Percentiles rank a stretch among this genome's conserved stretches.
These are phyloP conservation scores for Russula lepida DNA, from an alignment of 768 basidiomycete species.

Conservation along the genomic window DNA sequence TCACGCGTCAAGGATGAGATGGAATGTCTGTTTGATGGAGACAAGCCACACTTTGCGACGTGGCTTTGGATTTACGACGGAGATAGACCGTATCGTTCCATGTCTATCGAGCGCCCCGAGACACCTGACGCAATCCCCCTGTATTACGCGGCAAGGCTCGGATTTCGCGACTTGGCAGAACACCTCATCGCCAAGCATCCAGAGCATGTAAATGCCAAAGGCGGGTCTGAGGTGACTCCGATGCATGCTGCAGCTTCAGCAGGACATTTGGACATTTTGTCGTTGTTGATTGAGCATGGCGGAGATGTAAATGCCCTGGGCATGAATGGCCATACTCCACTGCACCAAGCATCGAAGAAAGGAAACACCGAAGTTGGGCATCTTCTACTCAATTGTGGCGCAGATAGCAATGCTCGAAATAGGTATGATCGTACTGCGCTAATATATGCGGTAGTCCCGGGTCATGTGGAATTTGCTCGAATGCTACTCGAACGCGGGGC, in stretches of 20 bases:
- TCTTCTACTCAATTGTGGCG: not conserved
- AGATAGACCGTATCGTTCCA: not conserved
- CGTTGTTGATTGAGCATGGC: not conserved
- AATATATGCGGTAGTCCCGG: rapidly evolving
- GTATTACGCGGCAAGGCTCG: not conserved
- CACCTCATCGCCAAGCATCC: not conserved
- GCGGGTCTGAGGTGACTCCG: not conserved
- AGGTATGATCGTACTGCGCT: rapidly evolving
- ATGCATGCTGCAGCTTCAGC: not conserved
- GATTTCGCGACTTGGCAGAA: not conserved
- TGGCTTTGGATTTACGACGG: not conserved
- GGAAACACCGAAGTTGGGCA: not conserved
- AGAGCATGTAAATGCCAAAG: not conserved
- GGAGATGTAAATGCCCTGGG: not conserved
- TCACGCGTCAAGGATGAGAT: not conserved
- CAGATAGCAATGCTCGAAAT: not conserved
- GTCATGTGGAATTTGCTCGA: not conserved
- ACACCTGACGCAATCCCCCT: not conserved
- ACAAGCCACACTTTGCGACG: not conserved
- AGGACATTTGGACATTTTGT: not conserved
- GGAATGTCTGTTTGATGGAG: not conserved
- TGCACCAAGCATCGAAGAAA: not conserved
- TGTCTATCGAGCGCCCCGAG: not conserved
- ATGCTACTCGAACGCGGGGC: not conserved
- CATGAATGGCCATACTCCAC: not conserved